Evolutionary conservation across 495 filamentous ascomycete genomes (phyloP).

Genomic region (Immersiella caudata): DNA sequence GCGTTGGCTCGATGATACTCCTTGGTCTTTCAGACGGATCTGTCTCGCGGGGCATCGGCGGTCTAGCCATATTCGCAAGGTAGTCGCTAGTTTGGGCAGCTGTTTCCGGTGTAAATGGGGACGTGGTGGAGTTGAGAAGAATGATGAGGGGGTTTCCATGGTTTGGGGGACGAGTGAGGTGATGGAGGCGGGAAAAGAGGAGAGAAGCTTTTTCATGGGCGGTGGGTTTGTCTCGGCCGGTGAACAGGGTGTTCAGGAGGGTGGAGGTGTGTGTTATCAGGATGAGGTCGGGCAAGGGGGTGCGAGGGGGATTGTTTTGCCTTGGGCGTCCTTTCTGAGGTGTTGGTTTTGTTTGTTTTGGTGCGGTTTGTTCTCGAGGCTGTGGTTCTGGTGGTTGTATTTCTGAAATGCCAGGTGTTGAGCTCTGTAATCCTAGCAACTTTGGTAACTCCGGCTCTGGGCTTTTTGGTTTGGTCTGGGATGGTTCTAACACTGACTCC

Average conservation of each 20-base stretch:
- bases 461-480: not conserved
- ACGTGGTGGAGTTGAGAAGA: conserved; percentile 48
- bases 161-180: conserved; percentile 30
- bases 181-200: conserved; percentile 40
- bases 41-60: not conserved
- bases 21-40: not conserved
- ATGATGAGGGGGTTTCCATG: conserved; percentile 39
- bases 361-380: not conserved
- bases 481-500: conserved; percentile 7
- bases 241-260: conserved; percentile 48
- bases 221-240: conserved; percentile 36
- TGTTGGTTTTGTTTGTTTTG: not conserved
- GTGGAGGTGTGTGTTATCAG: conserved; percentile 46
- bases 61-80: not conserved
- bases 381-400: not conserved
- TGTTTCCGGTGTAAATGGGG: conserved; percentile 22
- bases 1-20: conserved; percentile 21
- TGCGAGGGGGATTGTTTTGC: not conserved
- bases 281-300: conserved; percentile 40
- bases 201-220: conserved; percentile 40
- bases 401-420: not conserved
- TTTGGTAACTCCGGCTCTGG: not conserved
- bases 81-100: not conserved
- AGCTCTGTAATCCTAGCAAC: not conserved
- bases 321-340: not conserved